Percentiles rank a stretch among this genome's conserved stretches.
These are phyloP conservation scores for Aspergillus spinulosporus DNA, from an alignment of 2,329 filamentous ascomycete species.

Conservation along the genomic window DNA sequence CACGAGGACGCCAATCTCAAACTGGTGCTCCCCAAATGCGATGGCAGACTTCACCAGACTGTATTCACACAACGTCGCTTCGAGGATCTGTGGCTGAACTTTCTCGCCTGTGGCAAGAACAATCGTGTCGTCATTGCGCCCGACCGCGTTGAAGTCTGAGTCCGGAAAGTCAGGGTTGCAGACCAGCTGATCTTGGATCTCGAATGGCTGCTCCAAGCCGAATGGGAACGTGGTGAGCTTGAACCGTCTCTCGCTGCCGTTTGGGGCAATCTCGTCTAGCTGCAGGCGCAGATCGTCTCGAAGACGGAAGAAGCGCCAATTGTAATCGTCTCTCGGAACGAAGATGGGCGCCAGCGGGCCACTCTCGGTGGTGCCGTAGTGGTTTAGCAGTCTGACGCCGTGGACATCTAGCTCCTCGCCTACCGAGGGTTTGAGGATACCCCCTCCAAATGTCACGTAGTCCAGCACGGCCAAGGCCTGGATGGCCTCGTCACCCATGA, in stretches of 20 bases:
- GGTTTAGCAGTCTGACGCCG: constrained; percentile 3
- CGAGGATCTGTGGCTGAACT: constrained; percentile 5
- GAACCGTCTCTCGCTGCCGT: background rate
- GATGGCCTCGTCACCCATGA: background rate
- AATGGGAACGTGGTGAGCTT: constrained; percentile 6
- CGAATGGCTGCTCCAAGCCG: constrained; percentile 3
- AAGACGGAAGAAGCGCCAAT: constrained; percentile 12
- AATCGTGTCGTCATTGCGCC: constrained; percentile 6
- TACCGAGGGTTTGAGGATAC: background rate
- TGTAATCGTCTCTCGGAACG: background rate
- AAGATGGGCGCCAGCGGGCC: constrained; percentile 8
- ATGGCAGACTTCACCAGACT: background rate
- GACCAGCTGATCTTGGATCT: constrained; percentile 9
- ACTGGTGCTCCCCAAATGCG: constrained; percentile 1
- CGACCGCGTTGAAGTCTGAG: background rate
- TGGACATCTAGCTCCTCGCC: background rate
- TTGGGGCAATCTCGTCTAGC: background rate
- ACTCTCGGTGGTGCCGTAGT: constrained; percentile 13
- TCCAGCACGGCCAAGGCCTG: background rate
- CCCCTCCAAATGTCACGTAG: constrained; percentile 3
- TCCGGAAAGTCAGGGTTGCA: background rate
- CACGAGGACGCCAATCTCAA: constrained; percentile 4
- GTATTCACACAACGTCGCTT: background rate
- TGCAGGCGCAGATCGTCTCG: background rate
- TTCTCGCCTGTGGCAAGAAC: constrained; percentile 9